phyloP scores from a whole-genome alignment of 768 basidiomycete genomes.

The Cystofilobasidium macerans region DNA sequence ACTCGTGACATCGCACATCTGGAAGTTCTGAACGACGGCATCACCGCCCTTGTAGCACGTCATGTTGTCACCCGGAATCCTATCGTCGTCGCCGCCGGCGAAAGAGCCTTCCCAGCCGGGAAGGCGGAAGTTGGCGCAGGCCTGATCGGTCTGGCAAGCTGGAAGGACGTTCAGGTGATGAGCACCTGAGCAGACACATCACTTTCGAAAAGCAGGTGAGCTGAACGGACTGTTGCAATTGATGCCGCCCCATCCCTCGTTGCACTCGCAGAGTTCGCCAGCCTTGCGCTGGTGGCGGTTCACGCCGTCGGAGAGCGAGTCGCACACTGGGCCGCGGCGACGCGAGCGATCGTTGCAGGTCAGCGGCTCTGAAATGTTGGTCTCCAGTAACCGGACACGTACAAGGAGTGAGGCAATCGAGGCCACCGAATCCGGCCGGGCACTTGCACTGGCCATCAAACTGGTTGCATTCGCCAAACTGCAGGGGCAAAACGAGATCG shows the following conservation, averaged over 20 bases:
- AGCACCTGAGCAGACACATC: not conserved
- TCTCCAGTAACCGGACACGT: conserved; percentile 42
- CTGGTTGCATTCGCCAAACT: conserved; percentile 72
- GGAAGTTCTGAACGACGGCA: conserved; percentile 89
- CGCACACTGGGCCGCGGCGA: conserved; percentile 56
- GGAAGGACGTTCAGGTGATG: not conserved
- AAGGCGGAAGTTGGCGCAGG: conserved; percentile 71
- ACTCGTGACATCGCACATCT: conserved; percentile 99
- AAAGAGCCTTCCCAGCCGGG: conserved; percentile 29
- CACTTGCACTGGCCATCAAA: conserved; percentile 96
- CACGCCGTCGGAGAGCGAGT: conserved; percentile 81
- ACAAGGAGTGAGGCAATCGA: conserved; percentile 89
- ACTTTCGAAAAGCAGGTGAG: not conserved
- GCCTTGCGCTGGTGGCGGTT: conserved; percentile 68
- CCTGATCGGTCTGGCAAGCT: conserved; percentile 77
- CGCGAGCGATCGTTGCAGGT: not conserved
- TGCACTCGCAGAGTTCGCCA: conserved; percentile 70
- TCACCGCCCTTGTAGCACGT: conserved; percentile 88
- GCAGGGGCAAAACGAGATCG: not conserved
- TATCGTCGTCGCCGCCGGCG: conserved; percentile 41
- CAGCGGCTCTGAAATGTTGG: too few relatives aligned
- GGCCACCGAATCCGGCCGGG: conserved; percentile 92
- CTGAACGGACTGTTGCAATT: conserved; percentile 79
- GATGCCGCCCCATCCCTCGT: conserved; percentile 88
- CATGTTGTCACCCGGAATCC: conserved; percentile 51